Conservation (phyloP, 805 yeast species). For the Yarrowia divulgata region DNA sequence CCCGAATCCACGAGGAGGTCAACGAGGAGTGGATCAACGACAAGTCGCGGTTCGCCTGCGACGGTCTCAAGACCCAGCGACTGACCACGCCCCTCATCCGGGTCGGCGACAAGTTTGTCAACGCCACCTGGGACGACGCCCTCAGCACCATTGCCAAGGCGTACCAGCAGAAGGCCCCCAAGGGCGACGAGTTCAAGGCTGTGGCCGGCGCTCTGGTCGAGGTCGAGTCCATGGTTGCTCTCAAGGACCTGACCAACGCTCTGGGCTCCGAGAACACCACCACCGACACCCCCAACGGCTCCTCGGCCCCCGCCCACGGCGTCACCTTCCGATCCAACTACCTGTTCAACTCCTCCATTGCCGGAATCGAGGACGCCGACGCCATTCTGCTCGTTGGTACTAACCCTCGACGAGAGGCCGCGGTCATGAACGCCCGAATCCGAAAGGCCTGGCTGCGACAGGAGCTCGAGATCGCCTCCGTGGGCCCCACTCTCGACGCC, state of each 20-base stretch:
- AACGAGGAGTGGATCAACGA: conserved; percentile 93
- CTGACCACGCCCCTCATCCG: conserved; percentile 80
- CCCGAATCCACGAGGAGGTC: conserved; percentile 83
- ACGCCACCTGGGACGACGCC: conserved; percentile 89
- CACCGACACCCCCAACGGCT: conserved; percentile 68
- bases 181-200: conserved; percentile 77
- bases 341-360: conserved; percentile 78
- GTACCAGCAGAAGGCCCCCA: conserved; percentile 61
- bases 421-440: conserved; percentile 82
- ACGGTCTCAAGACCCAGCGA: conserved; percentile 85
- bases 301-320: conserved; percentile 67
- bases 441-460: conserved; percentile 80
- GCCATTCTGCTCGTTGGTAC: conserved; percentile 82
- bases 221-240: conserved; percentile 80
- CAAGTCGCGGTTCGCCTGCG: conserved; percentile 84
- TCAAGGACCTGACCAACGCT: conserved; percentile 78
- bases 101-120: conserved; percentile 70
- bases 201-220: conserved; percentile 82
- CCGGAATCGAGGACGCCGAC: conserved; percentile 83
- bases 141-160: conserved; percentile 72
- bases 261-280: conserved; percentile 83
- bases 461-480: conserved; percentile 67
- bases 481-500: conserved; percentile 80
- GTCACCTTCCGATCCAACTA: conserved; percentile 80
- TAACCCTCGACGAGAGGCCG: conserved; percentile 89